These are phyloP conservation scores for Debaryomycetaceae sp. DNA, from an alignment of 1,139 yeast species.

Conservation along the genomic window DNA sequence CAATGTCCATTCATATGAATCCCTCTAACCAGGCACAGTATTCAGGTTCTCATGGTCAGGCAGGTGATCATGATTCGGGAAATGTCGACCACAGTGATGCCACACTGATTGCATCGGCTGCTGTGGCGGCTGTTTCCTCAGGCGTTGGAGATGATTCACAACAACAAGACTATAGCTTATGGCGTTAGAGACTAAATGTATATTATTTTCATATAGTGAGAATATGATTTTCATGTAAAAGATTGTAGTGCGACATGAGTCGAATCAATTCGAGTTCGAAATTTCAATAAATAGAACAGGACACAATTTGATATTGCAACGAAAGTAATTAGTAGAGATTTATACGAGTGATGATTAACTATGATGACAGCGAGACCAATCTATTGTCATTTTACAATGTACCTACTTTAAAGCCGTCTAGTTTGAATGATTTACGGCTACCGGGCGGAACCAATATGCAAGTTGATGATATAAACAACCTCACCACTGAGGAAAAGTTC, in stretches of 20 bases:
- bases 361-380: conserved; percentile 19
- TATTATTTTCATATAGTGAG: no score
- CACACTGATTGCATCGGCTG: conserved; percentile 32
- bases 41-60: background rate
- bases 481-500: conserved; percentile 29
- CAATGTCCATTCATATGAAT: background rate
- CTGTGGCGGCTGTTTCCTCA: conserved; percentile 34
- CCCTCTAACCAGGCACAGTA: background rate
- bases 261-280: no score
- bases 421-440: conserved; percentile 18
- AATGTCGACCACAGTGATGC: conserved; percentile 16
- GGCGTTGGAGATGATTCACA: conserved; percentile 26
- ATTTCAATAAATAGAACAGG: no score
- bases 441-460: conserved; percentile 16
- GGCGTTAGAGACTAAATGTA: conserved; percentile 19
- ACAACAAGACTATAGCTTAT: conserved; percentile 34
- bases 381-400: conserved; percentile 26
- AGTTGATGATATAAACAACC: conserved; percentile 19
- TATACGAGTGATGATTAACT: conserved; percentile 21
- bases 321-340: background rate
- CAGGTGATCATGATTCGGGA: background rate
- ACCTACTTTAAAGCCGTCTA: conserved; percentile 20
- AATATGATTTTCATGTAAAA: background rate
- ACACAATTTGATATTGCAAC: background rate
- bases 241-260: background rate